phyloP scores from a whole-genome alignment of 2,329 filamentous ascomycete genomes.

The Zymoseptoria passerinii region DNA sequence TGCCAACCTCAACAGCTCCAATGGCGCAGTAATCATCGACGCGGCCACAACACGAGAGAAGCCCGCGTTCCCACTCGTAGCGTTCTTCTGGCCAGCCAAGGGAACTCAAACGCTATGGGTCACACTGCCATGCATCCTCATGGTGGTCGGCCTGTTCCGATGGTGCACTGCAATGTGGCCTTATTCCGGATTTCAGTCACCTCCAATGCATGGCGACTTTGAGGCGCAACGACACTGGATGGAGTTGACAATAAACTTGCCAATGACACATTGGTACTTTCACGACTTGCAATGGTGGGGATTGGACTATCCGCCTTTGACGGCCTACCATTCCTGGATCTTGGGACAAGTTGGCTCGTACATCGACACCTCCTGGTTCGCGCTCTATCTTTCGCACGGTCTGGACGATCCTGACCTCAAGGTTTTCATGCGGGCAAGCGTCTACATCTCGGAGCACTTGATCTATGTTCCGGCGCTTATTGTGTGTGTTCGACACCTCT shows the following conservation, averaged over 20 bases:
- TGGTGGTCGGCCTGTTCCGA: conserved; percentile 82
- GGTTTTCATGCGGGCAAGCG: conserved; percentile 91
- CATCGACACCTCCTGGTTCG: conserved; percentile 81
- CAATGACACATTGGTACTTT: conserved; percentile 94
- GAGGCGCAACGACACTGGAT: conserved; percentile 99
- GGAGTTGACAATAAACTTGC: conserved; percentile 85
- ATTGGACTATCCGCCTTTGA: conserved; percentile 92
- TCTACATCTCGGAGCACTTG: conserved; percentile 83
- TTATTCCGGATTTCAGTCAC: conserved; percentile 78
- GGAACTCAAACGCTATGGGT: conserved; percentile 79
- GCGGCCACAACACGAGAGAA: conserved; percentile 37
- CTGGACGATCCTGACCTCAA: conserved; percentile 72
- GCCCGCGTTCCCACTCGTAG: conserved; percentile 80
- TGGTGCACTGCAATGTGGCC: conserved; percentile 92
- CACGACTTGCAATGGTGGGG: conserved; percentile 97
- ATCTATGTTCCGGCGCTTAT: conserved; percentile 78
- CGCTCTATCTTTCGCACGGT: conserved; percentile 72
- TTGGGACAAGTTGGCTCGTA: conserved; percentile 72
- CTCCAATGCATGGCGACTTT: conserved; percentile 93
- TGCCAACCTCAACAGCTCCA: conserved; percentile 31
- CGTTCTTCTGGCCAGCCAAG: conserved; percentile 90
- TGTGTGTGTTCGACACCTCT: conserved; percentile 75
- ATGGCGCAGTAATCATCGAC: conserved; percentile 40
- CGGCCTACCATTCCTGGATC: conserved; percentile 97
- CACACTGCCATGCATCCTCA: conserved; percentile 75